Evolutionary conservation across 2,329 filamentous ascomycete genomes (phyloP).

Genomic region (Hypoxylon sp.): DNA sequence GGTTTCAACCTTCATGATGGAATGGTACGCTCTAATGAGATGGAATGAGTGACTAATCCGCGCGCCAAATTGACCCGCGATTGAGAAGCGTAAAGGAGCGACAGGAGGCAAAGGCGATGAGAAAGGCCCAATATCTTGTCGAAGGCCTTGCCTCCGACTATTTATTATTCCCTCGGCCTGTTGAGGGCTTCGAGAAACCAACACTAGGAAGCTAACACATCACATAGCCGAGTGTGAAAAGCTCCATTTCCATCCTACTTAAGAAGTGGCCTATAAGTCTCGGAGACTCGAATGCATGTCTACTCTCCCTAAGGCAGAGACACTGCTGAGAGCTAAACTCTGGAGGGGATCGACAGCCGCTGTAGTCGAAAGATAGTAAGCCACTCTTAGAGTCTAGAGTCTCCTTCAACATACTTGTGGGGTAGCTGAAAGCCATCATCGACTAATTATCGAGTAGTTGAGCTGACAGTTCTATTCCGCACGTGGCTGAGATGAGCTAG

Average conservation of each 20-base stretch:
- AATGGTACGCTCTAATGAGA: constrained; percentile 6
- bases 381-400: constrained; percentile 17
- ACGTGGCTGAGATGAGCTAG: constrained; percentile 10
- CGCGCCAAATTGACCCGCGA: constrained; percentile 6
- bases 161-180: constrained; percentile 12
- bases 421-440: constrained; percentile 9
- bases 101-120: constrained; percentile 13
- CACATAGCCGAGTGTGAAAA: not conserved
- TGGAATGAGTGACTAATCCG: constrained; percentile 19
- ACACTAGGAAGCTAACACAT: constrained; percentile 1
- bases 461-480: constrained; percentile 9
- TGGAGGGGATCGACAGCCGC: constrained; percentile 1
- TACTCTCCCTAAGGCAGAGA: no score
- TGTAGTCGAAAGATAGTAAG: constrained; percentile 2
- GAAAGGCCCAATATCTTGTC: not conserved
- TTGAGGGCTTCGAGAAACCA: constrained; percentile 1
- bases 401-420: constrained; percentile 8
- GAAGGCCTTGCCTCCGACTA: not conserved
- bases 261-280: no score
- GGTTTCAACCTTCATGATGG: constrained; percentile 22
- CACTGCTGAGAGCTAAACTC: constrained; percentile 9
- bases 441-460: constrained; percentile 21
- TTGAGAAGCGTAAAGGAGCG: constrained; percentile 20
- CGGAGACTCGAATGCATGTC: no score
- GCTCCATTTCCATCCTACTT: not conserved